phyloP scores from a whole-genome alignment of 768 basidiomycete genomes.

The Clitopilus hobsonii region DNA sequence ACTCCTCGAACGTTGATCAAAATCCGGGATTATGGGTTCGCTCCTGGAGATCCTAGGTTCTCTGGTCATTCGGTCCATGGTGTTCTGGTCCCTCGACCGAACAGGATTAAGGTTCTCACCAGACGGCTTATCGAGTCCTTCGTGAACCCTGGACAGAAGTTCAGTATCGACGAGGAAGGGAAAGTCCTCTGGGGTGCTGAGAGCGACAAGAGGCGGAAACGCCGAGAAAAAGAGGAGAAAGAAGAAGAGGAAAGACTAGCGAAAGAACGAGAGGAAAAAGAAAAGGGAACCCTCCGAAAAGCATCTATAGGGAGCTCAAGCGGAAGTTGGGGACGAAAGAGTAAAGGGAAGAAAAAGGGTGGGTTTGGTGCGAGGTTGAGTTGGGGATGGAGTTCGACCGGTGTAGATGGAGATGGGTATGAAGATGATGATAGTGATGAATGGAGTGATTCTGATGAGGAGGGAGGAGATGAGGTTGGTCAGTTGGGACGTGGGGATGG shows the following conservation, averaged over 20 bases:
- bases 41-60: constrained; percentile 30
- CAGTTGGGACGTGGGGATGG: constrained; percentile 11
- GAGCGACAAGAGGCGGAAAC: constrained; percentile 16
- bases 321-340: background rate
- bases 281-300: constrained; percentile 13
- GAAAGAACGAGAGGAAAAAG: constrained; percentile 16
- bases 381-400: constrained; percentile 4
- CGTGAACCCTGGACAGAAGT: constrained; percentile 1
- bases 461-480: constrained; percentile 10
- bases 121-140: constrained; percentile 17
- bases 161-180: constrained; percentile 11
- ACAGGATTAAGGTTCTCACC: constrained; percentile 28
- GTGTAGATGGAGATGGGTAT: constrained; percentile 6
- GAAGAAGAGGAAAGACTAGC: constrained; percentile 6
- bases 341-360: constrained; percentile 21
- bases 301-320: constrained; percentile 17
- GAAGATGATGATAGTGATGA: constrained; percentile 6
- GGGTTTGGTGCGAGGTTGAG: constrained; percentile 12
- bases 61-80: constrained; percentile 36
- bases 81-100: constrained; percentile 33
- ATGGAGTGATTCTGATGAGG: background rate
- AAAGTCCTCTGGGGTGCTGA: constrained; percentile 11
- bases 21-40: constrained; percentile 40
- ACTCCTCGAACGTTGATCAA: constrained; percentile 20
- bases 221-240: constrained; percentile 14